phyloP scores from a whole-genome alignment of 352 stramenopile species.

The Phytophthora sp. region DNA sequence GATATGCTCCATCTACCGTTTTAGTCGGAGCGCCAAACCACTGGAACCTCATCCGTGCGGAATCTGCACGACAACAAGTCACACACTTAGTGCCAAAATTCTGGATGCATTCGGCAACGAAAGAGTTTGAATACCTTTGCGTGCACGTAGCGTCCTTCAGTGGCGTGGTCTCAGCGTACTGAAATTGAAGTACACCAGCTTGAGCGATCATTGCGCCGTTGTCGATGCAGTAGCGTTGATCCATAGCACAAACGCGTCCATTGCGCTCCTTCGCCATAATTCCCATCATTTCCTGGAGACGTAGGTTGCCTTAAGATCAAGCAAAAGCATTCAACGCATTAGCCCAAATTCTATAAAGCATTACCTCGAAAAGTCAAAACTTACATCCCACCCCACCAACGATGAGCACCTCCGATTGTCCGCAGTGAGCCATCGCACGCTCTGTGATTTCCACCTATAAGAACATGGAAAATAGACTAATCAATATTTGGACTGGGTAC shows the following conservation, averaged over 20 bases:
- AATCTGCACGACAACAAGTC: conserved; percentile 68
- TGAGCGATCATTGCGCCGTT: conserved; percentile 99
- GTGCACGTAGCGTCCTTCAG: conserved; percentile 95
- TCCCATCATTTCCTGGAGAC: conserved; percentile 98
- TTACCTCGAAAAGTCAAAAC: not conserved
- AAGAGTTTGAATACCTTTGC: too few relatives aligned
- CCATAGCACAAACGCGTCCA: conserved; percentile 97
- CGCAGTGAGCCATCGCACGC: conserved; percentile 99
- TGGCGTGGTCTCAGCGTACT: conserved; percentile 92
- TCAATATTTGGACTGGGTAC: not conserved
- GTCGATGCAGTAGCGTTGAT: conserved; percentile 99
- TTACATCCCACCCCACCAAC: conserved; percentile 99
- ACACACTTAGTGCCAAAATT: too few relatives aligned
- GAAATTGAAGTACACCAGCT: conserved; percentile 97
- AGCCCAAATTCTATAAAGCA: not conserved
- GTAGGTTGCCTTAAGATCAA: conserved; percentile 60
- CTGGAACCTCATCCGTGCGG: conserved; percentile 97
- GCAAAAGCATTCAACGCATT: not conserved
- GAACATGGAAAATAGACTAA: not conserved
- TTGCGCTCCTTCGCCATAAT: conserved; percentile 96
- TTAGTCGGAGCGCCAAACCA: conserved; percentile 95
- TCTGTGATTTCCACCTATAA: conserved; percentile 98
- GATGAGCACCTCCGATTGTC: conserved; percentile 97
- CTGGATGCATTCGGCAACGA: too few relatives aligned
- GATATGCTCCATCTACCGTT: not conserved